Evolutionary conservation across 495 filamentous ascomycete species (phyloP).

Genomic region (Elasticomyces elasticus): DNA sequence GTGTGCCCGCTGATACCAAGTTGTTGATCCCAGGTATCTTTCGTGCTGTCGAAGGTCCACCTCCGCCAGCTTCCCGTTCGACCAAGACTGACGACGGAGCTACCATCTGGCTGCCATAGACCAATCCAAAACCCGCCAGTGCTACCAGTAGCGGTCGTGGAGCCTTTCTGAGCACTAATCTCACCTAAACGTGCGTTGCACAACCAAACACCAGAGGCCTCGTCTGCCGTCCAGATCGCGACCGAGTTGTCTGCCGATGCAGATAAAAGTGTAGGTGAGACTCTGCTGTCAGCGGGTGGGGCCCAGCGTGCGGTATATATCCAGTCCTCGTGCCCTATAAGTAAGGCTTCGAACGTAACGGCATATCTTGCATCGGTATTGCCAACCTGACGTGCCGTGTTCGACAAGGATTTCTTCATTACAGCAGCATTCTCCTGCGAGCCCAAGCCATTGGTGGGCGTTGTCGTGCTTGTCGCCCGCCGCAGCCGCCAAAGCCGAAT

Average conservation of each 20-base stretch:
- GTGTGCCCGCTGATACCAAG: conserved; percentile 79
- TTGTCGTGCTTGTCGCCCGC: conserved; percentile 37
- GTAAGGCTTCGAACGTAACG: conserved; percentile 85
- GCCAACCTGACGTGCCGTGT: conserved; percentile 71
- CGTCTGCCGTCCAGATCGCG: conserved; percentile 81
- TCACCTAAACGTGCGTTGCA: conserved; percentile 77
- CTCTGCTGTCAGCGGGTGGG: conserved; percentile 26
- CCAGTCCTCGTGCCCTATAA: conserved; percentile 97
- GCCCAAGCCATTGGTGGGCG: conserved; percentile 21
- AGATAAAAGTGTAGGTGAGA: conserved; percentile 64
- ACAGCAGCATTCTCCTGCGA: conserved; percentile 30
- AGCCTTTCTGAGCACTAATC: conserved; percentile 85
- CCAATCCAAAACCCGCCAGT: conserved; percentile 94
- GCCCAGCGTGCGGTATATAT: conserved; percentile 81
- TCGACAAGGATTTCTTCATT: conserved; percentile 57
- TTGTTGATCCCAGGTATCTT: conserved; percentile 62
- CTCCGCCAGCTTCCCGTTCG: conserved; percentile 88
- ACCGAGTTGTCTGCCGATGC: conserved; percentile 93
- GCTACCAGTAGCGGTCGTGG: conserved; percentile 89
- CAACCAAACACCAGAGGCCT: conserved; percentile 78
- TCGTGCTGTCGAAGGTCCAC: conserved; percentile 51
- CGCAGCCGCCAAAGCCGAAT: conserved; percentile 87
- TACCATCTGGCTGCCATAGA: conserved; percentile 76
- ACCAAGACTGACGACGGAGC: conserved; percentile 65
- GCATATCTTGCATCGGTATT: conserved; percentile 52